Evolutionary conservation across 805 yeast species (phyloP), one percentile per base, ranked within the genome.

Genomic region (Spathaspora gorwiae): DNA sequence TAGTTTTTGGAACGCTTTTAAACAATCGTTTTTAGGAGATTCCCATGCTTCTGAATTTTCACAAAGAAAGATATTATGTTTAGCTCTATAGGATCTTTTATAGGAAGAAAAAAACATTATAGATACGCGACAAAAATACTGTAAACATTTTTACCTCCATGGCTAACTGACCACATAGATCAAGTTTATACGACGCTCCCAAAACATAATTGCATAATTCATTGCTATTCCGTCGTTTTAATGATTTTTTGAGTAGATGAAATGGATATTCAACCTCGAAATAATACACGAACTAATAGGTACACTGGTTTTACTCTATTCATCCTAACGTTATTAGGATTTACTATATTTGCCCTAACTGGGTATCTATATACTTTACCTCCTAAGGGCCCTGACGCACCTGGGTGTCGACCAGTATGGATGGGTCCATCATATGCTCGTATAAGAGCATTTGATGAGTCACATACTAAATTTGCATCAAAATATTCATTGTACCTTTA

Each of bases 341-440:
- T 29, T 11, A 9, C 32, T 9, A 29, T 47, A n/a, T 34, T 47
- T 26, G 14, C 35, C 4, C 31, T 47, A 24, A 38, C 34, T 9
- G 39, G 44, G 12, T 31, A 41, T 31, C 48, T 54, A 12, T 60
- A 53, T 37, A 47, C 55, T 26, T 45, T 46, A 33, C 43, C 54
- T 7, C 49, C 47, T 11, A 26, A 48, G 9, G 70, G 67, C 6
- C 58, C 72, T 10, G 76, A 72, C 46, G 40, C 56, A 9, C 62
- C 67, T 26, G 56, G 71, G 39, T 90, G 97, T 60, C 68, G 81
- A 35, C 68, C 81, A 48, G 83, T 88, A 6, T 83, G 74, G 59
- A 90, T 90, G 96, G 79, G 76, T 40, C 96, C 96, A 1, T 80
- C 90, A 1, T 90, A 88, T 56, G 90, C 92, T 9, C 73, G 83